These are phyloP conservation scores for Skeletonema marinoi DNA, from an alignment of 108 stramenopile genomes.

Conservation along the genomic window DNA sequence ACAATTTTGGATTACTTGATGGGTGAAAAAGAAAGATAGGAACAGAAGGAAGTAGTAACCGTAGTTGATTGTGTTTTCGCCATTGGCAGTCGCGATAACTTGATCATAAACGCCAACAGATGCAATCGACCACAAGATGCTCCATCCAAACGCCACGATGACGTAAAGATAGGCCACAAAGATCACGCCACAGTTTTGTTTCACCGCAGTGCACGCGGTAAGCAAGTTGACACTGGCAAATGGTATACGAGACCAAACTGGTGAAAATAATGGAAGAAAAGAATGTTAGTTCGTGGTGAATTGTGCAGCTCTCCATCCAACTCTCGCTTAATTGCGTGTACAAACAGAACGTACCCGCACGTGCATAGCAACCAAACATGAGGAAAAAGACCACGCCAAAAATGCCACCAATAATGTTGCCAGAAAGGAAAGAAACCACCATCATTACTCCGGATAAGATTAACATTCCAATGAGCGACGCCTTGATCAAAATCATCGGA, in stretches of 20 bases:
- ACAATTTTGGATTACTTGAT: constrained; percentile 82
- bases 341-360: constrained; percentile 42
- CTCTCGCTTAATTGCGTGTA: not conserved
- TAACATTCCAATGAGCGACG: constrained; percentile 64
- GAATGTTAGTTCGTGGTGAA: not conserved
- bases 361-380: constrained; percentile 63
- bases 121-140: constrained; percentile 69
- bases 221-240: constrained; percentile 82
- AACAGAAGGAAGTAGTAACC: constrained; percentile 78
- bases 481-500: constrained; percentile 76
- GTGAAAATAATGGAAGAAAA: not conserved
- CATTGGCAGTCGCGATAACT: constrained; percentile 31
- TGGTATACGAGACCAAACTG: constrained; percentile 68
- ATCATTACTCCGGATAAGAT: constrained; percentile 53
- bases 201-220: constrained; percentile 80
- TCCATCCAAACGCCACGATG: constrained; percentile 65
- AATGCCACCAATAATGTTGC: constrained; percentile 59
- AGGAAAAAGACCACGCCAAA: constrained; percentile 68
- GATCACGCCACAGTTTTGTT: constrained; percentile 64
- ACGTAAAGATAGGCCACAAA: constrained; percentile 71
- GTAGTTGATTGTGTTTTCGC: constrained; percentile 45
- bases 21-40: constrained; percentile 82
- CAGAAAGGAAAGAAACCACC: constrained; percentile 53
- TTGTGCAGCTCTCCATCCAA: not conserved
- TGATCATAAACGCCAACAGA: constrained; percentile 52